Evolutionary conservation across 2,329 filamentous ascomycete genomes (phyloP), one percentile per base, ranked within the genome.

Genomic region (Ceratocystiopsis sp.): DNA sequence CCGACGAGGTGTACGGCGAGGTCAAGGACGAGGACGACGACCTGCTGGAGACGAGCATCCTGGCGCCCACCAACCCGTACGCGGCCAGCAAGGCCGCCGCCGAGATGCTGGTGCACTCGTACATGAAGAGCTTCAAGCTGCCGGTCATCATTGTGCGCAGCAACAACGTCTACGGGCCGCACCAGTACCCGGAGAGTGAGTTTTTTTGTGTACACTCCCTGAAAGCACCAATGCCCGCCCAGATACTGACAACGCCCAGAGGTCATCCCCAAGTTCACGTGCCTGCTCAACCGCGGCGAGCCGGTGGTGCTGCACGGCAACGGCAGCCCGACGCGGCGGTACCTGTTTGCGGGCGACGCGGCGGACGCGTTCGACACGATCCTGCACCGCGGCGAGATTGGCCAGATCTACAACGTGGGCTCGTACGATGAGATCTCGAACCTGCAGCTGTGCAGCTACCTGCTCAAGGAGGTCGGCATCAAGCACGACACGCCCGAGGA

Each of bases 91-190:
- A 87, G 60, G 82, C 82, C 3, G 82, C 82, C 1, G 82, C 82
- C 7, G 82, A 87, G 62, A 86, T 86, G 81, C 68, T 84, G 54
- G 81, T 89, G n/a, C 78, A 81, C 57, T 84, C 82, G n/a, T 91
- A 87, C 57, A 72, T 79, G 56, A 85, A 83, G 63, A 84, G 78
- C 59, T 87, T 86, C 66, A 80, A 81, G 58, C 67, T 91, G 13
- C 83, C 83, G 1, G 74, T 77, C 42, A 84, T 89, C 49, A 83
- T 87, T 52, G 79, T 87, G 25, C 71, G 83, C 41, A 80, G 80
- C 57, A 89, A 89, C 64, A 89, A 91, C 53, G 81, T 89, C 29
- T 91, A 87, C 54, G 84, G 84, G 0, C 84, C 84, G 18, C 81
- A 87, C 55, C 83, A 89, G 57, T 86, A 80, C 57, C 82, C 82